Evolutionary conservation across 2,329 filamentous ascomycete genomes (phyloP).

Genomic region (Escovopsis sp.): DNA sequence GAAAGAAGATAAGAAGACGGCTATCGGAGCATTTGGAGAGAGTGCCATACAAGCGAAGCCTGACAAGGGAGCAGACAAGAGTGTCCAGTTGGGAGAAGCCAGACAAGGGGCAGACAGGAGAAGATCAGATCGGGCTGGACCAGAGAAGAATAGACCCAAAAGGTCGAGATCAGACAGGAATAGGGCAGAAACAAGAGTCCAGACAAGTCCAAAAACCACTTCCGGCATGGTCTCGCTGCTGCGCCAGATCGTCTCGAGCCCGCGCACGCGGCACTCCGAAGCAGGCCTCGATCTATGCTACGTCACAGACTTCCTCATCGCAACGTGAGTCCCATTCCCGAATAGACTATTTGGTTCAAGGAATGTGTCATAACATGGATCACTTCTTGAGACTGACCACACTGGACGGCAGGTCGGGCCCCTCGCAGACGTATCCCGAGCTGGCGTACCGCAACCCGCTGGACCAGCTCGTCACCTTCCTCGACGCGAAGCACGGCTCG

Average conservation of each 20-base stretch:
- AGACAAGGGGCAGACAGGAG: no score
- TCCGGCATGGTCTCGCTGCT: conserved; percentile 51
- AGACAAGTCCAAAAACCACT: no score
- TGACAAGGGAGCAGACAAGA: no score
- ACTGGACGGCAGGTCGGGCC: conserved; percentile 92
- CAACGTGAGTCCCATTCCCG: conserved; percentile 28
- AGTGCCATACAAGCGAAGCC: no score
- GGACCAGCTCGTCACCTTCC: conserved; percentile 70
- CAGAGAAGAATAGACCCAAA: no score
- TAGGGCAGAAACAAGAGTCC: no score
- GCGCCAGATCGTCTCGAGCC: conserved; percentile 81
- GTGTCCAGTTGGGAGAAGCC: no score
- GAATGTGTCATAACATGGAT: background rate
- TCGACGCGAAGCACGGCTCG: conserved; percentile 68
- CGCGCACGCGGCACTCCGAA: conserved; percentile 69
- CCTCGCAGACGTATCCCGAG: conserved; percentile 76
- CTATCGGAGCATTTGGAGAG: no score
- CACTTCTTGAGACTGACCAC: conserved; percentile 13
- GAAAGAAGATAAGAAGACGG: no score
- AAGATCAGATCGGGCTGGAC: no score
- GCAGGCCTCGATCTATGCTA: conserved; percentile 90
- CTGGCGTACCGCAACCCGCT: conserved; percentile 89
- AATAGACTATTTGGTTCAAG: no score
- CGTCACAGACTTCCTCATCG: conserved; percentile 66
- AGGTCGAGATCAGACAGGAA: no score